Evolutionary conservation across 306 rosid genomes (phyloP).

Genomic region (Styphnolobium japonicum): DNA sequence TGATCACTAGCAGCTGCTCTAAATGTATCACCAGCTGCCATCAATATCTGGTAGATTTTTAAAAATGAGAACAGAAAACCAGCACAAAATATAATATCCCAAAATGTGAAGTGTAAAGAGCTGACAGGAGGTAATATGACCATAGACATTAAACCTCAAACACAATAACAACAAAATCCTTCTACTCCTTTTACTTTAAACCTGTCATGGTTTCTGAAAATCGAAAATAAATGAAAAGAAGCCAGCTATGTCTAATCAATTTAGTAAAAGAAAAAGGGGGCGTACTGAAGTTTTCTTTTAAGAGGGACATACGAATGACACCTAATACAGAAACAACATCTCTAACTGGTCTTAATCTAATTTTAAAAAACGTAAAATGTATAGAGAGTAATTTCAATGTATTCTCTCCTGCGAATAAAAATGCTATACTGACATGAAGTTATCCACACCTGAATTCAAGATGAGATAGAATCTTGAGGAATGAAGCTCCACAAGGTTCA

Average conservation of each 20-base stretch:
- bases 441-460: neutral
- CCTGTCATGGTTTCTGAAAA: neutral
- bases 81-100: neutral
- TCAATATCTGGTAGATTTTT: slow-evolving; percentile 62
- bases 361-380: neutral
- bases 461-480: neutral
- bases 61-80: slow-evolving; percentile 25
- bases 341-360: neutral
- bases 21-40: slow-evolving; percentile 99
- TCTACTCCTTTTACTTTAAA: neutral
- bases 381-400: neutral
- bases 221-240: neutral
- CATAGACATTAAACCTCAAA: neutral
- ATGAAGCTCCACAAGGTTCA: neutral
- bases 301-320: neutral
- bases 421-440: neutral
- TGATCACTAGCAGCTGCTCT: slow-evolving; percentile 99
- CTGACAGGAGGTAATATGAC: slow-evolving; percentile 4
- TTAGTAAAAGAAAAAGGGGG: neutral
- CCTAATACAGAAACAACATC: neutral
- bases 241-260: neutral
- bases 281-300: neutral
- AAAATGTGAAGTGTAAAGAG: slow-evolving; percentile 2
- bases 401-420: neutral
- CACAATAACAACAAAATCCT: neutral